phyloP scores from a whole-genome alignment of 2,329 filamentous ascomycete genomes.

The Epichloe elymi region DNA sequence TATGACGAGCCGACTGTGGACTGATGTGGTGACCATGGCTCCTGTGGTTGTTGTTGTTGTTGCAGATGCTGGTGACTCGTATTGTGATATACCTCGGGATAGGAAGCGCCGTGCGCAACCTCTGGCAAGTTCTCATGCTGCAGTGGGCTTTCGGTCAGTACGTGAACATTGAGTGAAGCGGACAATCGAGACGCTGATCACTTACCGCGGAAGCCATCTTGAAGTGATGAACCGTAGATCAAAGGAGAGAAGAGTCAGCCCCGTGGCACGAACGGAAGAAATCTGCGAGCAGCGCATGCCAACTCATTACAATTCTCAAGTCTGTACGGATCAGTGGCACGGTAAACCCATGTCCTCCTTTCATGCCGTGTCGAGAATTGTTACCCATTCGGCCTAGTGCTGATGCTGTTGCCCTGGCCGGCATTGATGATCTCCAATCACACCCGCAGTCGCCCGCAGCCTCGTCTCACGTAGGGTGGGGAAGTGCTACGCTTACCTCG shows the following conservation, averaged over 20 bases:
- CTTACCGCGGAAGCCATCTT: neutral
- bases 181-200: neutral
- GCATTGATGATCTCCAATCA: neutral
- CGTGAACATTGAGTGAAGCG: neutral
- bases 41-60: neutral
- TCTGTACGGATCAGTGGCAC: no score
- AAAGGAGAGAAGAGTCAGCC: neutral
- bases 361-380: neutral
- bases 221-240: neutral
- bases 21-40: neutral
- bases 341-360: neutral
- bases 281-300: neutral
- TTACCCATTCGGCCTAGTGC: neutral
- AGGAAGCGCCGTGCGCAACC: neutral
- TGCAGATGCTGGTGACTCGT: neutral
- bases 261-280: no score
- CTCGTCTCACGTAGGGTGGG: neutral
- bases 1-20: neutral
- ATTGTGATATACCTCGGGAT: neutral
- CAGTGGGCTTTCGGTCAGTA: neutral
- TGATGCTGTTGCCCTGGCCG: neutral
- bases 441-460: neutral
- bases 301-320: neutral
- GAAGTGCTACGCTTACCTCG: no score
- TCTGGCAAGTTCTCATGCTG: neutral